Evolutionary conservation across 331 rosid species (phyloP).

Genomic region (Quercus lobata): DNA sequence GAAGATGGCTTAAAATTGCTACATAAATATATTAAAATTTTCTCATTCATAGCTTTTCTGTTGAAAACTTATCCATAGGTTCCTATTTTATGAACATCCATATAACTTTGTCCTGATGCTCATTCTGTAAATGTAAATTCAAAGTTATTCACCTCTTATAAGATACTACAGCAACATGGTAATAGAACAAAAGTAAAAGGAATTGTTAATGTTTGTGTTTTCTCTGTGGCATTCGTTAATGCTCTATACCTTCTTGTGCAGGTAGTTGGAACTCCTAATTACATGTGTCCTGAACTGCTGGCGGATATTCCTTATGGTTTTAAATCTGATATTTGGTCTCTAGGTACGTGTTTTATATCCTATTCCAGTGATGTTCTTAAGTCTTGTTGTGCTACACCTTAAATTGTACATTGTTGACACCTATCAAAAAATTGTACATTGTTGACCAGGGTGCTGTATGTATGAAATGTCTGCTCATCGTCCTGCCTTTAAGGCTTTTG

Average conservation of each 20-base stretch:
- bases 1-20: background rate
- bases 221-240: constrained; percentile 3
- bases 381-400: constrained; percentile 23
- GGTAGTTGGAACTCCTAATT: constrained; percentile 99
- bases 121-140: background rate
- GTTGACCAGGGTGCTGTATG: constrained; percentile 82
- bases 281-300: constrained; percentile 99
- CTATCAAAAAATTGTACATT: constrained; percentile 12
- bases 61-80: background rate
- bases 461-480: constrained; percentile 99
- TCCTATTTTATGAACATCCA: background rate
- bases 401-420: constrained; percentile 21
- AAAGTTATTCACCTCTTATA: background rate
- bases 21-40: background rate
- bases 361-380: background rate
- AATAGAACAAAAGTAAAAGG: background rate
- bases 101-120: background rate
- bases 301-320: constrained; percentile 99
- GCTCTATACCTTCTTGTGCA: constrained; percentile 31
- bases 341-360: constrained; percentile 53
- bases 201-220: background rate
- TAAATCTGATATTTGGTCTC: constrained; percentile 99
- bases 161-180: background rate
- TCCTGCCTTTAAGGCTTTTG: constrained; percentile 98
- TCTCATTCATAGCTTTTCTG: background rate